Evolutionary conservation across 805 yeast genomes (phyloP).

Genomic region (Saccharomycopsis sp.): DNA sequence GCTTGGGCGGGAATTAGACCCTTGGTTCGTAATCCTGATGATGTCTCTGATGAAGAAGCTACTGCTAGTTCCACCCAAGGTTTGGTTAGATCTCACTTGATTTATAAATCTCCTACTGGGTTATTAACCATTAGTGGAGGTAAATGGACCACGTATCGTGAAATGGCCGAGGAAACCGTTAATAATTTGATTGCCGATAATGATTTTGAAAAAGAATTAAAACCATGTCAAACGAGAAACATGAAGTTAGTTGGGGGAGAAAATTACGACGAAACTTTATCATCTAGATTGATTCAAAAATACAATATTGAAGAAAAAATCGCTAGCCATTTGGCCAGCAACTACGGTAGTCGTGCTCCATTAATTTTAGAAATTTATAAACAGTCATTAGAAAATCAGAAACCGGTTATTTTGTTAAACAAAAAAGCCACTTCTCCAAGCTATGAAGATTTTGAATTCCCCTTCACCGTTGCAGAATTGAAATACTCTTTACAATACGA

Average conservation of each 20-base stretch:
- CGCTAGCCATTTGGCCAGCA: conserved; percentile 72
- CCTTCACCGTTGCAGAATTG: conserved; percentile 87
- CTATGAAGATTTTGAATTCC: conserved; percentile 55
- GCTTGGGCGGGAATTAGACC: conserved; percentile 99
- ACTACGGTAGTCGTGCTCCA: conserved; percentile 87
- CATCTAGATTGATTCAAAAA: conserved; percentile 71
- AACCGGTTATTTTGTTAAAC: conserved; percentile 56
- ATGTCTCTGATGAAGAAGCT: conserved; percentile 34
- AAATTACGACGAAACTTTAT: conserved; percentile 60
- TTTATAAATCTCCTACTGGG: conserved; percentile 62
- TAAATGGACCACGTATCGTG: conserved; percentile 97
- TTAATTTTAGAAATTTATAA: conserved; percentile 50
- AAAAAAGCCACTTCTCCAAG: conserved; percentile 23
- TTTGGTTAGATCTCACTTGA: conserved; percentile 80
- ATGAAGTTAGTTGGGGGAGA: conserved; percentile 71
- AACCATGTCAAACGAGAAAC: conserved; percentile 31
- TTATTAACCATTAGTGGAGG: conserved; percentile 91
- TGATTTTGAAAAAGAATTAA: conserved; percentile 30
- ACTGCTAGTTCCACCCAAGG: conserved; percentile 62
- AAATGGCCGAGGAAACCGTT: conserved; percentile 93
- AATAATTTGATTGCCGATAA: conserved; percentile 47
- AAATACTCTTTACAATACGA: conserved; percentile 73
- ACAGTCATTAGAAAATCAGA: conserved; percentile 39
- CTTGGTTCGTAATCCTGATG: conserved; percentile 72
- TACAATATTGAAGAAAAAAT: conserved; percentile 62